Evolutionary conservation across 192 early-diverging fungal genomes (phyloP).

Genomic region (Rhizoclosmatium globosum): DNA sequence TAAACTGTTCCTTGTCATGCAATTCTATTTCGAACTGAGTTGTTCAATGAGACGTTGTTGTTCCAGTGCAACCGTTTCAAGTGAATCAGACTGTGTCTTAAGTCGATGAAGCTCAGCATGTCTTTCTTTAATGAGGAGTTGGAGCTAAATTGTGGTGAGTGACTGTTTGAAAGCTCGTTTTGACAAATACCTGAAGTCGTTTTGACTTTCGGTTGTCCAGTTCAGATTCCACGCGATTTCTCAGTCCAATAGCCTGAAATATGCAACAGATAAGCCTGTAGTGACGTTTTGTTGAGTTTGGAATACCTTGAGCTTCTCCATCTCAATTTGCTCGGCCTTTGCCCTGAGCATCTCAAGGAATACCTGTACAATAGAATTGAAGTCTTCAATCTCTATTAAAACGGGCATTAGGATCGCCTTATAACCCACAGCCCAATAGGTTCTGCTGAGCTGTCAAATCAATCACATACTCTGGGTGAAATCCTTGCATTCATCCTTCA

Average conservation of each 20-base stretch:
- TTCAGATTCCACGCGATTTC: slow-evolving; percentile 57
- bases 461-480: slow-evolving; percentile 53
- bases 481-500: slow-evolving; percentile 63
- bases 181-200: slow-evolving; percentile 30
- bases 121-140: slow-evolving; percentile 49
- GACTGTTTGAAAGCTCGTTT: background rate
- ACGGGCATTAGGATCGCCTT: background rate
- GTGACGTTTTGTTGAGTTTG: background rate
- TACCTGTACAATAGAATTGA: slow-evolving; percentile 48
- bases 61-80: slow-evolving; percentile 48
- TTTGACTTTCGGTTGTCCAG: slow-evolving; percentile 44
- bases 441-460: slow-evolving; percentile 3
- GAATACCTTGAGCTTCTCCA: slow-evolving; percentile 58
- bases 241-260: slow-evolving; percentile 55
- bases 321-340: slow-evolving; percentile 61
- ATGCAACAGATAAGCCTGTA: background rate
- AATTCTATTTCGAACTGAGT: slow-evolving; percentile 49
- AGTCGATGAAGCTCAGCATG: slow-evolving; percentile 55
- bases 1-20: background rate
- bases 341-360: slow-evolving; percentile 54
- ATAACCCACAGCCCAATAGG: slow-evolving; percentile 6
- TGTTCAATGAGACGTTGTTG: slow-evolving; percentile 51
- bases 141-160: slow-evolving; percentile 7
- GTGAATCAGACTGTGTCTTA: slow-evolving; percentile 50
- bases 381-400: slow-evolving; percentile 52